A percentile compares a stretch with the other conserved stretches of the same genome.
Conservation (phyloP, 1,284 basidiomycete species). For the Marasmius fiardii region DNA sequence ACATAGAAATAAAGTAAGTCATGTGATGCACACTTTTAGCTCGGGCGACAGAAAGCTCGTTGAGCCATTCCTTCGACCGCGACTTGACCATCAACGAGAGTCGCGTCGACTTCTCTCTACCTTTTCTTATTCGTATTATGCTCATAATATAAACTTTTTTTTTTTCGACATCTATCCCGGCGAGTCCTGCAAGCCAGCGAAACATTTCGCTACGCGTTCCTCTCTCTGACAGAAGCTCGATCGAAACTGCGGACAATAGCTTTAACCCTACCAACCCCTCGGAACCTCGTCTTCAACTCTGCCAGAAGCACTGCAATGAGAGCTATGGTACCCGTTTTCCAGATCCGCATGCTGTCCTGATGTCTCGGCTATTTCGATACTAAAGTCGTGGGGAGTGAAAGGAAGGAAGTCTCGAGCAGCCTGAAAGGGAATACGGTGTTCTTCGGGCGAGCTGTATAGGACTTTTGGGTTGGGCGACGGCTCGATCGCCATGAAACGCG, state of each 20-base stretch:
- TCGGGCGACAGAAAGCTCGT: background rate
- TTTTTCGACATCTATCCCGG: background rate
- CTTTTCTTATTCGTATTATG: background rate
- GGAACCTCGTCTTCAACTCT: background rate
- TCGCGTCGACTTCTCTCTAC: background rate
- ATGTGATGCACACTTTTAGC: background rate
- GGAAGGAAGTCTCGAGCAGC: slow-evolving; percentile 1
- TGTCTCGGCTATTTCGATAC: slow-evolving; percentile 5
- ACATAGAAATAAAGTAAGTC: background rate
- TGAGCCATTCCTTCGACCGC: background rate
- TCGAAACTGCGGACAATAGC: background rate
- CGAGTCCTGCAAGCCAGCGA: background rate
- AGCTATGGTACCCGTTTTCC: slow-evolving; percentile 9
- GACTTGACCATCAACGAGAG: background rate
- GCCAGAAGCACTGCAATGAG: background rate
- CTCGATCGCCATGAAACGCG: background rate
- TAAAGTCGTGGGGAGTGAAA: slow-evolving; percentile 7
- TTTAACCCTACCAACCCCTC: background rate
- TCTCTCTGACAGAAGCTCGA: background rate
- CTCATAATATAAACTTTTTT: background rate
- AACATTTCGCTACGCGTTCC: background rate
- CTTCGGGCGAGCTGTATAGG: background rate
- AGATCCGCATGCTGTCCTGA: slow-evolving; percentile 10
- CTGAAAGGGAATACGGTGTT: background rate
- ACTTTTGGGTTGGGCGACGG: background rate